Base-by-base conservation (phyloP, 768 basidiomycete genomes). In the Termitomyces sp. region DNA sequence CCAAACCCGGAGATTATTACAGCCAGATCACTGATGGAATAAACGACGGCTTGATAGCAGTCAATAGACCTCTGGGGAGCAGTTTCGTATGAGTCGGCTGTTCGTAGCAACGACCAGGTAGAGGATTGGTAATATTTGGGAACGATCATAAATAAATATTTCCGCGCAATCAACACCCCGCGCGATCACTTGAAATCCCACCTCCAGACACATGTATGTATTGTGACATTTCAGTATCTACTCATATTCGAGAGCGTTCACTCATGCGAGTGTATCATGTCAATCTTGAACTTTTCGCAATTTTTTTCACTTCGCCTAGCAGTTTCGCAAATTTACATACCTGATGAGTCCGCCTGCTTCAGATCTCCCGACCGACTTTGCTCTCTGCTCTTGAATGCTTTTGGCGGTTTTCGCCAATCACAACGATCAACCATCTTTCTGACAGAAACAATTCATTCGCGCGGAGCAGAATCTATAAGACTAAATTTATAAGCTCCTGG, bases 61-160 rank as follows among this genome's bases (percentile, higher is more conserved):
- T 38, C 33, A 20, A 53, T 4, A 14, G 8, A 13, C 40, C 30
- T 47, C 32, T 46, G 28, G 26, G 3, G 12, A 36, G 22, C 40
- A 32, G n/a, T 5, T 33, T 45, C 26, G 35, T 14, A 22, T 18
- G 49, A 58, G 60, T 45, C 55, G 55, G 51, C 45, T 56, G 60
- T 53, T 30, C n/a, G 40, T 47, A 13, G 54, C 60, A 43, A 54
- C 57, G 59, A 58, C 44, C 52, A 59, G 52, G 32, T 51, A 48
- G 38, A 55, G 49, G 48, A 48, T 58, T 58, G 63, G 63, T 58
- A 61, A 61, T 50, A 49, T 58, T 62, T 64, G 35, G 32, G 40
- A 47, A 26, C 22, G 44, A 51, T 58, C 57, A 56, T 40, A 42
- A 42, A 42, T 42, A 42, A 42, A 42, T 42, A 42, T 49, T 53